Percentiles rank a stretch among this genome's conserved stretches.
Evolutionary conservation across 2,329 filamentous ascomycete species (phyloP).

Genomic region (Tolypocladium endophyticum): DNA sequence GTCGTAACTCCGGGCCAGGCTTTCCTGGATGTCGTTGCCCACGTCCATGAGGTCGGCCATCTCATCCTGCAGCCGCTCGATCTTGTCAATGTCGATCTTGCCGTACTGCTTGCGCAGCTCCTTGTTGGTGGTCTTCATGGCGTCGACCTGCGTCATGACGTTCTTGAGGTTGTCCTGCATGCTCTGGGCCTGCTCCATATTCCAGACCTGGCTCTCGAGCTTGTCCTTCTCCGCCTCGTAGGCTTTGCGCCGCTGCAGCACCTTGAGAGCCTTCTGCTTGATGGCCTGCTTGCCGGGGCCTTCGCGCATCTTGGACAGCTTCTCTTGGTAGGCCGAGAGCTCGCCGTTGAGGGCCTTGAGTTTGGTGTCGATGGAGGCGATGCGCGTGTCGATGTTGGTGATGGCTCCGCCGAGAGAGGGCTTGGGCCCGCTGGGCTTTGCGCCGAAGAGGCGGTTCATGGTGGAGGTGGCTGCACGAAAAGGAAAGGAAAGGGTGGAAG

Average conservation of each 20-base stretch:
- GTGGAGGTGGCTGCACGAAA: conserved; percentile 12
- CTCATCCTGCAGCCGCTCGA: conserved; percentile 95
- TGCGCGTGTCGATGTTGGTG: conserved; percentile 70
- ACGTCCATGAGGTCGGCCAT: conserved; percentile 98
- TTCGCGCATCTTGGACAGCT: conserved; percentile 86
- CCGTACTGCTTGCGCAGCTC: conserved; percentile 88
- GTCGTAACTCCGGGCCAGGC: conserved; percentile 81
- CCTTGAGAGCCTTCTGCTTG: conserved; percentile 87
- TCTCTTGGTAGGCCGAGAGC: conserved; percentile 76
- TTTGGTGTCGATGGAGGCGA: conserved; percentile 87
- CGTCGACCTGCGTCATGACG: conserved; percentile 95
- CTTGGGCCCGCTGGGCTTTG: conserved; percentile 78
- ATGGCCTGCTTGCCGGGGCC: conserved; percentile 88
- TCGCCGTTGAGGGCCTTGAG: conserved; percentile 87
- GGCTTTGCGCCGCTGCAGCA: conserved; percentile 85
- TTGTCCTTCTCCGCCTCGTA: conserved; percentile 93
- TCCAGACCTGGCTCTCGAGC: conserved; percentile 90
- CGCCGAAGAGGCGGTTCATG: conserved; percentile 96
- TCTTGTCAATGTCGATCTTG: conserved; percentile 95
- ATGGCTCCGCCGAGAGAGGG: conserved; percentile 80
- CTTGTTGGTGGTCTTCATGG: conserved; percentile 95
- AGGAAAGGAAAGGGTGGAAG: neutral
- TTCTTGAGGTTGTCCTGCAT: conserved; percentile 99
- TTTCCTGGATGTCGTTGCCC: conserved; percentile 97
- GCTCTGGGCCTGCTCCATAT: conserved; percentile 96